Base-by-base conservation (phyloP, 495 filamentous ascomycete genomes). In the Neurospora sp. region DNA sequence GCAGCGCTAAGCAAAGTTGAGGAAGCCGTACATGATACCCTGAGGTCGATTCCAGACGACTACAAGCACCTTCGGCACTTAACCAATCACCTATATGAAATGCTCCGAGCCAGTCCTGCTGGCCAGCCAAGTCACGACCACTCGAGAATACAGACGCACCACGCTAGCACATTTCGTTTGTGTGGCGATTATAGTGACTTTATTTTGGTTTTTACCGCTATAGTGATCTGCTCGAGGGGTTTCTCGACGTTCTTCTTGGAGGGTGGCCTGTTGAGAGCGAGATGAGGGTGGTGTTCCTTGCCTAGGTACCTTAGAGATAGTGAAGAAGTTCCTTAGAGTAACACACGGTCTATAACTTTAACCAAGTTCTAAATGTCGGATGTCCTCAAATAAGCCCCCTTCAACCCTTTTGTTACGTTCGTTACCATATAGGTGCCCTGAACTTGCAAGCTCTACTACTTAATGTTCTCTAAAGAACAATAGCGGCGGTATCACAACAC, bases 11-110 rank as follows among this genome's bases (percentile, higher is more conserved):
- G 35, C 35, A 37, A 37, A 37, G 35, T 37, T 37, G 35, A 37
- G 35, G 5, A 37, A 37, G 39, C 39, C 39, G 85, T 88, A 85
- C 74, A 82, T 72, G 44, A 48, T 8, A 48, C 18, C 44, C 44
- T 48, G 44, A 48, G 44, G 3, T 20, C 18, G 3, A 48, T 48
- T 48, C 44, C 44, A 48, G 44, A 10, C 42, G 1, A 22, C 44
- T 5, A 48, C 9, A 48, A 20, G 3, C 44, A 48, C 9, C 44
- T 48, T 48, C n/a, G 8, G 2, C n/a, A 48, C 18, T 10, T 48
- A 2, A 48, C 8, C 18, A n/a, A 22, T 5, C 44, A 48, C 5
- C 9, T 48, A 3, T 9, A 48, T 4, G 8, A 22, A 10, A n/a
- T 48, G 44, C n/a, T 5, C 9, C 44, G 9, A 14, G 42, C 44